Evolutionary conservation across 2,329 filamentous ascomycete genomes (phyloP).

Genomic region (Botryosphaeria dothidea): DNA sequence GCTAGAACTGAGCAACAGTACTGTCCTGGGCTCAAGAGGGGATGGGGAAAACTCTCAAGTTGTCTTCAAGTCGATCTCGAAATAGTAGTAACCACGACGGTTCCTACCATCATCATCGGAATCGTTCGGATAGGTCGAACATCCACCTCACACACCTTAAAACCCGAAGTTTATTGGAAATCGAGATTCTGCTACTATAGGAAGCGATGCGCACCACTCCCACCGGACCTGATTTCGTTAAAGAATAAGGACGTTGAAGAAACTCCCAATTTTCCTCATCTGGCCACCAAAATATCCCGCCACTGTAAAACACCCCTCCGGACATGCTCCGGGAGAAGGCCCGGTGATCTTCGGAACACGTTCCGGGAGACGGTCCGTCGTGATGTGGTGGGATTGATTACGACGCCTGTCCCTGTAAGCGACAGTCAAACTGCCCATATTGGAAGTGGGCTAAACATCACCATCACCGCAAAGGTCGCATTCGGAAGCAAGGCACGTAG

Average conservation of each 20-base stretch:
- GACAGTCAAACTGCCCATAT: slow-evolving; percentile 1
- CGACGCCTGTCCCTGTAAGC: background rate
- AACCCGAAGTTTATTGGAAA: no score
- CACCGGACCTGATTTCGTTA: background rate
- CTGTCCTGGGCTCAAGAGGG: no score
- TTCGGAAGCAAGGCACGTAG: background rate
- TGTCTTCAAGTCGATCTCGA: no score
- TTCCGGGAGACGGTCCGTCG: background rate
- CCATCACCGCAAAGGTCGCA: background rate
- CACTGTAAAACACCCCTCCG: background rate
- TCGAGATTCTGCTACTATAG: no score
- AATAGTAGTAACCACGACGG: no score
- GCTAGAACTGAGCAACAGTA: no score
- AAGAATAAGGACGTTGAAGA: background rate
- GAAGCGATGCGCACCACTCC: background rate
- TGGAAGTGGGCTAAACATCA: background rate
- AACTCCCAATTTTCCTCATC: background rate
- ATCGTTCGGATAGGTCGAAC: no score
- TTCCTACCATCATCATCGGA: no score
- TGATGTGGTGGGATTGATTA: background rate
- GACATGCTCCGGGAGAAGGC: background rate
- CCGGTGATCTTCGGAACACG: background rate
- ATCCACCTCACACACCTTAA: no score
- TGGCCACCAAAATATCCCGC: background rate
- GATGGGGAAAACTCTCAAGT: no score